Conservation (phyloP, 1,284 basidiomycete species). For the Agaricales sp. region DNA sequence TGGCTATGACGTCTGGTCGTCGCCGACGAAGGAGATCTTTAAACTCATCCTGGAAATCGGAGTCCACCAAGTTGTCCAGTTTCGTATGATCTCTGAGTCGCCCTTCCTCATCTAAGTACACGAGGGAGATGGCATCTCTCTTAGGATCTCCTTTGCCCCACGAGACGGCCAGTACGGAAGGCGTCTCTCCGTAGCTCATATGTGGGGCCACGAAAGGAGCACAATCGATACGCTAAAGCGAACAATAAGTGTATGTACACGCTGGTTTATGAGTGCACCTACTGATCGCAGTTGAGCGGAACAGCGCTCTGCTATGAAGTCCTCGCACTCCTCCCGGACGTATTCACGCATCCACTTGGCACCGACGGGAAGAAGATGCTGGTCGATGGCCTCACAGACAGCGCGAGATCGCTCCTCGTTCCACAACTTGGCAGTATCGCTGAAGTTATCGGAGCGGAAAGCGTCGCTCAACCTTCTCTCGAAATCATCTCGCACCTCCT, state of each 20-base stretch:
- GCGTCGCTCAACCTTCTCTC: conserved; percentile 72
- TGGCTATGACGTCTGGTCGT: conserved; percentile 81
- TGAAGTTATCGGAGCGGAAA: conserved; percentile 80
- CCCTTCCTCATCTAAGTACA: conserved; percentile 83
- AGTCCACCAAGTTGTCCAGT: conserved; percentile 79
- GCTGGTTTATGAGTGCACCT: conserved; percentile 16
- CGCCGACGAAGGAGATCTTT: conserved; percentile 73
- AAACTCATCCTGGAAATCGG: conserved; percentile 64
- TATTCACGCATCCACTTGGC: conserved; percentile 86
- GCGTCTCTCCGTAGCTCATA: conserved; percentile 60
- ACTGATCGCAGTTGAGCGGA: conserved; percentile 66
- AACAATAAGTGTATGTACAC: conserved; percentile 12
- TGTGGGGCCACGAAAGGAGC: conserved; percentile 63
- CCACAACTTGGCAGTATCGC: conserved; percentile 85
- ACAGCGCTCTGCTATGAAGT: conserved; percentile 63
- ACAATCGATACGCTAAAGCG: conserved; percentile 52
- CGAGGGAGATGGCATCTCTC: conserved; percentile 79
- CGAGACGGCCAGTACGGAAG: conserved; percentile 86
- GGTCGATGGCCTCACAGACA: conserved; percentile 69
- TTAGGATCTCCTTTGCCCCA: conserved; percentile 93
- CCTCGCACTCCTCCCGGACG: conserved; percentile 86
- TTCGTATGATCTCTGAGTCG: conserved; percentile 83
- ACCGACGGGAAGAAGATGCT: conserved; percentile 75
- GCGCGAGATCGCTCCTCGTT: conserved; percentile 80
- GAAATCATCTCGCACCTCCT: conserved; percentile 52